These are phyloP conservation scores for Ogataea nakhonphanomensis DNA, from an alignment of 805 yeast genomes.

Conservation along the genomic window DNA sequence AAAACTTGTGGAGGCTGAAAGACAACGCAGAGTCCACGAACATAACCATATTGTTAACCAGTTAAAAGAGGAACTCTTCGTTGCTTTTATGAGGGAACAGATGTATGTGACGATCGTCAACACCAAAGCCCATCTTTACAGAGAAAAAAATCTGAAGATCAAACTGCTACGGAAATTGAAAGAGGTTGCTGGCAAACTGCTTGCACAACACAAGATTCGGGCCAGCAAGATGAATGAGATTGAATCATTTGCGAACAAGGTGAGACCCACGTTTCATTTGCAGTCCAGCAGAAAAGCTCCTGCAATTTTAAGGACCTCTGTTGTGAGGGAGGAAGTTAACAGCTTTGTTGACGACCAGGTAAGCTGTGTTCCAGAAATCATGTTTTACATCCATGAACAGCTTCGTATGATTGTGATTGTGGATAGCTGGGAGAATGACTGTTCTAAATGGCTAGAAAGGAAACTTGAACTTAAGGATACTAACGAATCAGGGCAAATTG, in stretches of 20 bases:
- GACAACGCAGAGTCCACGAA: constrained; percentile 16
- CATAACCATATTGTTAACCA: constrained; percentile 30
- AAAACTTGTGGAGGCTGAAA: constrained; percentile 1
- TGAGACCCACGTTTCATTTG: constrained; percentile 18
- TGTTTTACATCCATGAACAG: background rate
- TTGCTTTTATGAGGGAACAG: constrained; percentile 60
- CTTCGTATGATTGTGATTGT: constrained; percentile 38
- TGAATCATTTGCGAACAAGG: constrained; percentile 25
- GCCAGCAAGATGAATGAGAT: constrained; percentile 41
- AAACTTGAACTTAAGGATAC: constrained; percentile 31
- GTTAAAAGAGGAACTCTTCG: constrained; percentile 49
- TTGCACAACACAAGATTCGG: constrained; percentile 28
- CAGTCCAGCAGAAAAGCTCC: background rate
- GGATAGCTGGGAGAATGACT: constrained; percentile 42
- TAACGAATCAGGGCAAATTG: constrained; percentile 19
- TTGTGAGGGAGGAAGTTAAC: background rate
- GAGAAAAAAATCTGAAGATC: constrained; percentile 33
- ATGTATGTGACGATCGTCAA: constrained; percentile 42
- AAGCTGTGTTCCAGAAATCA: constrained; percentile 1
- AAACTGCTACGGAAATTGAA: constrained; percentile 33
- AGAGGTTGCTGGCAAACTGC: constrained; percentile 24
- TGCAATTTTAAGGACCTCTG: background rate
- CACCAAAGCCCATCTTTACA: constrained; percentile 42
- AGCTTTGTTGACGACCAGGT: constrained; percentile 1
- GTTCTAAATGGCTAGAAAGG: constrained; percentile 8